These are phyloP conservation scores for Xylaria venustula DNA, from an alignment of 495 filamentous ascomycete genomes.

Conservation along the genomic window DNA sequence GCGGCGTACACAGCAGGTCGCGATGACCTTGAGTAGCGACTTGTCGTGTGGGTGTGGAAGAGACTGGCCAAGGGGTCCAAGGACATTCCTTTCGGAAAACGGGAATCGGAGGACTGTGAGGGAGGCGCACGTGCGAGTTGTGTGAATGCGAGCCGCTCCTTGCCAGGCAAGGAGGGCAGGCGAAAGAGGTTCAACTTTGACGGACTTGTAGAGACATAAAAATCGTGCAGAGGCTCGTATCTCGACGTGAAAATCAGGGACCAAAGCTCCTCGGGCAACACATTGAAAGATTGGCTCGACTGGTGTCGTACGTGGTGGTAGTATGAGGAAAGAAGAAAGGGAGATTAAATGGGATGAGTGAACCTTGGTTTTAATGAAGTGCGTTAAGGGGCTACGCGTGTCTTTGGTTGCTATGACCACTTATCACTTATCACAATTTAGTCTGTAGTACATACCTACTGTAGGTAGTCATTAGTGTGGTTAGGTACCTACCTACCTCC, in stretches of 20 bases:
- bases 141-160: conserved; percentile 23
- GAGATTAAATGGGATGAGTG: not conserved
- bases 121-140: conserved; percentile 62
- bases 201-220: conserved; percentile 6
- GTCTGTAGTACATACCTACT: no score
- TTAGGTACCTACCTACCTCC: not conserved
- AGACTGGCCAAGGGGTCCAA: conserved; percentile 36
- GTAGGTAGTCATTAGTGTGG: no score
- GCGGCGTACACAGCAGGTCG: conserved; percentile 27
- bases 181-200: conserved; percentile 35
- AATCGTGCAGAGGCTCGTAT: conserved; percentile 18
- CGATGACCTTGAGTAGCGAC: conserved; percentile 26
- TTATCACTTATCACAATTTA: no score
- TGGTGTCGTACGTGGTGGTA: not conserved
- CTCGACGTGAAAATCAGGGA: conserved; percentile 20
- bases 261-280: conserved; percentile 20
- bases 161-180: conserved; percentile 21
- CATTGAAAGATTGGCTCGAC: conserved; percentile 11
- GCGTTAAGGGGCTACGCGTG: not conserved
- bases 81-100: conserved; percentile 65
- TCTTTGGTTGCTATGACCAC: conserved; percentile 12
- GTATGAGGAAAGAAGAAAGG: not conserved
- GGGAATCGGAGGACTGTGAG: conserved; percentile 63
- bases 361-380: not conserved
- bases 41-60: conserved; percentile 21